Base-by-base conservation (phyloP, 345 rosid genomes). In the Melaleuca quinquenervia region DNA sequence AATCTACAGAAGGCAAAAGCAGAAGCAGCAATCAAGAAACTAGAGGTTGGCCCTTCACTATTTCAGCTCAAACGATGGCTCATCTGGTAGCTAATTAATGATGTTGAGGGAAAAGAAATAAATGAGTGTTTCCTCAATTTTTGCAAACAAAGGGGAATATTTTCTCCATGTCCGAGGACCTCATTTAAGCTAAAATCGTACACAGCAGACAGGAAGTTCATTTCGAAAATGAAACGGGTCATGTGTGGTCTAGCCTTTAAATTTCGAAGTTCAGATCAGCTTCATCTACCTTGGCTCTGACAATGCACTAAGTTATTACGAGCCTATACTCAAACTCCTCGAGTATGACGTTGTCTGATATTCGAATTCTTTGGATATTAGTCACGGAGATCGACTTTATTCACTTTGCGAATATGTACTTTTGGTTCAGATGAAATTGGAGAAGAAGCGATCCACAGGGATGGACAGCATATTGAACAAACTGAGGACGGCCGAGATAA, bases 1-100 rank as follows among this genome's bases (percentile, higher is more conserved):
- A 97, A 95, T 88, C 86, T 97, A 87, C 99, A 97, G 90, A 95
- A 93, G 89, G 98, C 98, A 54, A 97, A 95, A 92, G 99, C 98
- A n/a, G 98, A 97, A 91, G 98, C 99, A 9, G 95, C 98, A 64
- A 93, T 96, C 36, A 84, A 95, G 85, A 96, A 94, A 89, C 96
- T 97, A 1, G 98, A 97, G 99, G 99, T 97, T 48, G 6, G n/a
- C 45, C 56, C 52, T 13, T 41, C n/a, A 26, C 82, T 29, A 2
- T 32, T 15, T 52, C 29, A 64, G 26, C 82, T 50, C 78, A 8
- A 32, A 21, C 16, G 78, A 64, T 32, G 24, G 78, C 78, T 64
- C 78, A 16, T 64, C 45, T 18, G 78, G 32, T 8, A 64, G 32
- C 78, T 41, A 32, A 45, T 64, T 32, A 64, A 32, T 32, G 78